phyloP scores from a whole-genome alignment of 306 rosid species.

The Geum urbanum region DNA sequence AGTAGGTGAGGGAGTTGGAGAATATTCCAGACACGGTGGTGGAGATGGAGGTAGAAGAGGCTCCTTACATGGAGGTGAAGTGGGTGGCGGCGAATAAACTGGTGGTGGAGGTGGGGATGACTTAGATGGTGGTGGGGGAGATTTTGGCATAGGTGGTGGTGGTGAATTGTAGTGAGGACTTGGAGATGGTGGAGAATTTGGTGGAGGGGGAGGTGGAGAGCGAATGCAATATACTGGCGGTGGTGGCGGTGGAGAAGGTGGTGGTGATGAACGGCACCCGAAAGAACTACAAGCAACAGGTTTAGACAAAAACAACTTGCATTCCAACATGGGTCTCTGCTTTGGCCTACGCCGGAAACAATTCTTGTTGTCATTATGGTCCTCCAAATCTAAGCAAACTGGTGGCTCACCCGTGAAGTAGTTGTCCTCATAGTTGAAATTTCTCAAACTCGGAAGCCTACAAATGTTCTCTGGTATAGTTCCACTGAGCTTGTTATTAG shows the following conservation, averaged over 20 bases:
- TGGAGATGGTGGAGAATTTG: neutral
- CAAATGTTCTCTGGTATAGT: constrained; percentile 29
- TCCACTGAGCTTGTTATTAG: constrained; percentile 45
- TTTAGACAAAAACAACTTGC: constrained; percentile 21
- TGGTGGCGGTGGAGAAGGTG: neutral
- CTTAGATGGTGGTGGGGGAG: too few species aligned
- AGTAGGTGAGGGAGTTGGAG: constrained; percentile 16
- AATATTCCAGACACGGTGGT: constrained; percentile 11
- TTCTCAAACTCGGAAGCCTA: constrained; percentile 30
- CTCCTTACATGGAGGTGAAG: constrained; percentile 1
- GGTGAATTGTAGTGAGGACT: constrained; percentile 1
- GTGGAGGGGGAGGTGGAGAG: neutral
- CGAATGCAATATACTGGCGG: neutral
- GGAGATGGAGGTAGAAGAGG: constrained; percentile 17
- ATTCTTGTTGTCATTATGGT: constrained; percentile 24
- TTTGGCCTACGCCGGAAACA: constrained; percentile 30
- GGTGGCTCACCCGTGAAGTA: constrained; percentile 35
- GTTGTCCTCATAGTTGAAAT: constrained; percentile 25
- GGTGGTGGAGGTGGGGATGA: too few species aligned
- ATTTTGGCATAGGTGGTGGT: too few species aligned
- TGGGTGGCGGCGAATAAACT: constrained; percentile 13
- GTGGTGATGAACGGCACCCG: constrained; percentile 15
- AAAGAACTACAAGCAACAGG: constrained; percentile 24
- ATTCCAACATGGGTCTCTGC: constrained; percentile 32
- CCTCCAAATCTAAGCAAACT: constrained; percentile 19